Conservation (phyloP, 2,329 filamentous ascomycete species). For the Diaporthe sp. region DNA sequence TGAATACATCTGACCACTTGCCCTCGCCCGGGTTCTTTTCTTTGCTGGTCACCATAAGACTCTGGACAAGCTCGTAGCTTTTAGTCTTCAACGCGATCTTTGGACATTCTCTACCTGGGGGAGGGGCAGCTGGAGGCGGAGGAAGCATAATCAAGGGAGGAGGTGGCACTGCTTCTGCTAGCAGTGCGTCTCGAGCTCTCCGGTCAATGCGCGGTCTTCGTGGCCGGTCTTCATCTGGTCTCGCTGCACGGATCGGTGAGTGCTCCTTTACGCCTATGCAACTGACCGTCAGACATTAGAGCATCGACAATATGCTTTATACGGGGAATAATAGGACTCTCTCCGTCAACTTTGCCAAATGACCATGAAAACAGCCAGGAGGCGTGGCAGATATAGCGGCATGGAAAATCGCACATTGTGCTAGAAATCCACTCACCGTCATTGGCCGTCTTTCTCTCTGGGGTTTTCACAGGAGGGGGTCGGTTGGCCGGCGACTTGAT, state of each 20-base stretch:
- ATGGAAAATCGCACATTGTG: not conserved
- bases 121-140: not conserved
- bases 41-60: not conserved
- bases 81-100: not conserved
- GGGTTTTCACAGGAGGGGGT: not conserved
- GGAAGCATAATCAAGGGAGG: rapidly evolving
- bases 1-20: not conserved
- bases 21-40: not conserved
- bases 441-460: not conserved
- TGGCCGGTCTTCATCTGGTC: not conserved
- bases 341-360: not conserved
- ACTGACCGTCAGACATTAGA: not conserved
- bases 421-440: not conserved
- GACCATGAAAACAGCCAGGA: too few relatives aligned
- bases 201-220: not conserved
- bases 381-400: not conserved
- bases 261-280: not conserved
- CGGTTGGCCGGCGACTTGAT: not conserved
- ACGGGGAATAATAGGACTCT: too few relatives aligned
- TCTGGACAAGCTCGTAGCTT: not conserved
- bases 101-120: not conserved
- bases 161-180: not conserved
- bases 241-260: not conserved
- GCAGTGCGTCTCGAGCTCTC: not conserved
- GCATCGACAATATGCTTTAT: too few relatives aligned